phyloP scores from a whole-genome alignment of 106 monocot species.

The Dendrobium huoshanense region DNA sequence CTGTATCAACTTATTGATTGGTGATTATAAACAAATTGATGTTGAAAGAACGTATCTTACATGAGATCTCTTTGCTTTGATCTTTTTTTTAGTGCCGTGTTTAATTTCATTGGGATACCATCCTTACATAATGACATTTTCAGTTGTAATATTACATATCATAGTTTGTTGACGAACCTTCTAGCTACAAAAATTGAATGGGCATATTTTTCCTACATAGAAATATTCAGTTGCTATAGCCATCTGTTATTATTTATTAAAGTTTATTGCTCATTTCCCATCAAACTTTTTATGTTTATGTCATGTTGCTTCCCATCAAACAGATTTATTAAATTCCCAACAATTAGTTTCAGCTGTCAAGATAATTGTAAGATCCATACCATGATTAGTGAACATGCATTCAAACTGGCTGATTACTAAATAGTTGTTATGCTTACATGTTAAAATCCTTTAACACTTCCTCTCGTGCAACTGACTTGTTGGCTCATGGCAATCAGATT shows the following conservation, averaged over 20 bases:
- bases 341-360: not conserved
- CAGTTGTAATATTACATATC: not conserved
- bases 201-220: not conserved
- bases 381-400: not conserved
- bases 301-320: not conserved
- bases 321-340: not conserved
- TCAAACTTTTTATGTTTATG: too few species aligned
- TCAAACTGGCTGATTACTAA: not conserved
- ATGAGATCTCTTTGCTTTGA: too few species aligned
- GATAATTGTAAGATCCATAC: not conserved
- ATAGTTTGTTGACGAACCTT: not conserved
- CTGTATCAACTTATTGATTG: not conserved
- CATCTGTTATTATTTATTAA: not conserved
- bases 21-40: not conserved
- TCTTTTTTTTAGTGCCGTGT: too few species aligned
- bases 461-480: slow-evolving; percentile 9
- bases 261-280: too few species aligned
- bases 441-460: not conserved
- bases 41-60: too few species aligned
- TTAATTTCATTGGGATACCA: not conserved
- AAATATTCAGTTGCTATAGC: not conserved
- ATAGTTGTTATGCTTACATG: not conserved
- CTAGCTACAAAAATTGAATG: not conserved
- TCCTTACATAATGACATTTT: not conserved
- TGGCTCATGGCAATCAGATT: slow-evolving; percentile 26